Conservation (phyloP, 2,329 filamentous ascomycete species). For the Fusarium mexicanum region DNA sequence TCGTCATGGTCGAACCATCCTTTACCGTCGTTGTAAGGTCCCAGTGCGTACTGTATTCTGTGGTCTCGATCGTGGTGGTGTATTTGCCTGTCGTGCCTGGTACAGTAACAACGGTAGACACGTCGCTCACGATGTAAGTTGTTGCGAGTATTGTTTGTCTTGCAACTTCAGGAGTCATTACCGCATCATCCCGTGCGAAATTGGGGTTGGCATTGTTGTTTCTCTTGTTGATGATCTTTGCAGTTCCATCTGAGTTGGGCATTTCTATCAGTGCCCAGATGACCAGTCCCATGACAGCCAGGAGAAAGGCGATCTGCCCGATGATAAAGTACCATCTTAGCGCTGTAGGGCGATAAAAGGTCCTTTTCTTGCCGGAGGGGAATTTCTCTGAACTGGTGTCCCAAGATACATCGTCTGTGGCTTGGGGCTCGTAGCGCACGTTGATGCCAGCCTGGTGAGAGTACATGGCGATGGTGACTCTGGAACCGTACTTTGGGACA, state of each 20-base stretch:
- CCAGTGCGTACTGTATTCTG: slow-evolving; percentile 18
- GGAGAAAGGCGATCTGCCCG: slow-evolving; percentile 25
- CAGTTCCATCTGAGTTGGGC: slow-evolving; percentile 39
- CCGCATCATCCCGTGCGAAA: not conserved
- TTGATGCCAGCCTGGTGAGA: slow-evolving; percentile 27
- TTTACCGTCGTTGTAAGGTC: slow-evolving; percentile 20
- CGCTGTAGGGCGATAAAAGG: slow-evolving; percentile 40
- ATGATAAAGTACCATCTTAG: slow-evolving; percentile 41
- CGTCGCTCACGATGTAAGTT: slow-evolving; percentile 23
- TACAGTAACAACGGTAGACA: slow-evolving; percentile 27
- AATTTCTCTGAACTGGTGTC: slow-evolving; percentile 24
- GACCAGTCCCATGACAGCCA: slow-evolving; percentile 36
- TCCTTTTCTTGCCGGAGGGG: slow-evolving; percentile 19
- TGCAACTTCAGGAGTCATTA: not conserved
- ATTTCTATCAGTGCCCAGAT: slow-evolving; percentile 38
- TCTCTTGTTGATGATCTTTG: slow-evolving; percentile 32
- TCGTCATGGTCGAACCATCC: slow-evolving; percentile 14
- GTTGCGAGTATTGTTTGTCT: slow-evolving; percentile 18
- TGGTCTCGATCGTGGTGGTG: slow-evolving; percentile 26
- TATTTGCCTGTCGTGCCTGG: slow-evolving; percentile 38
- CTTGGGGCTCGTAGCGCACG: slow-evolving; percentile 38
- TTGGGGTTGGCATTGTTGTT: not conserved
- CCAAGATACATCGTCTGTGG: slow-evolving; percentile 37
- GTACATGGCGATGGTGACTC: slow-evolving; percentile 29
- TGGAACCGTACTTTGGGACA: not conserved